Percentiles rank a stretch among this genome's conserved stretches.
Conservation (phyloP, 2,329 filamentous ascomycete genomes). For the Xylaria sp. region DNA sequence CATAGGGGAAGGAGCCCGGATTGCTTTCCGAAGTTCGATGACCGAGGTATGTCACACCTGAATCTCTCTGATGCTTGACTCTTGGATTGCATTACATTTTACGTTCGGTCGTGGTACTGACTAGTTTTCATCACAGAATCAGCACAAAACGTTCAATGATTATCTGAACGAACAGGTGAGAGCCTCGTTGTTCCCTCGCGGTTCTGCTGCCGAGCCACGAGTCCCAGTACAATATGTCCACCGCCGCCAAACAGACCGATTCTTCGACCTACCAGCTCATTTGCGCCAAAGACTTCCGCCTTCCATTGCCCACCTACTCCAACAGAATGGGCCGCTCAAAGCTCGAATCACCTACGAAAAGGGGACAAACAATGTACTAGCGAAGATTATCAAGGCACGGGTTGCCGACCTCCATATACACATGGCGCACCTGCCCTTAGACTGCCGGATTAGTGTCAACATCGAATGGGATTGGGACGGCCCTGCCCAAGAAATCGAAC, state of each 20-base stretch:
- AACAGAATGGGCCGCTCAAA: conserved; percentile 66
- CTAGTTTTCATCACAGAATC: conserved; percentile 61
- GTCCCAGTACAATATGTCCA: conserved; percentile 83
- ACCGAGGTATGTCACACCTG: conserved; percentile 72
- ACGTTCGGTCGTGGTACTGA: conserved; percentile 19
- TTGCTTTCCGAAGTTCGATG: conserved; percentile 89
- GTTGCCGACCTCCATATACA: conserved; percentile 88
- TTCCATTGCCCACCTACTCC: conserved; percentile 70
- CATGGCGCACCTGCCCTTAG: conserved; percentile 80
- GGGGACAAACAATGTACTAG: conserved; percentile 74
- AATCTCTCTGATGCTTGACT: conserved; percentile 8
- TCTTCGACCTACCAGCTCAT: conserved; percentile 77
- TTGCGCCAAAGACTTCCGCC: conserved; percentile 71
- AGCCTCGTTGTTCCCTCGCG: conserved; percentile 66
- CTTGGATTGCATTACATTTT: not conserved
- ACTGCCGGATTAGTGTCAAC: conserved; percentile 94
- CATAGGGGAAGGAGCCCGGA: conserved; percentile 68
- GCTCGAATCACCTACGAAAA: conserved; percentile 83
- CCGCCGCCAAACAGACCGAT: conserved; percentile 83
- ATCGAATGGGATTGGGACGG: conserved; percentile 91
- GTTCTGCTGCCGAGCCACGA: conserved; percentile 60
- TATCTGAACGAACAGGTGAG: conserved; percentile 79
- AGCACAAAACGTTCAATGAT: conserved; percentile 86
- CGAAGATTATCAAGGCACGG: conserved; percentile 92
- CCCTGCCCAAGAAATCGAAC: conserved; percentile 66